These are phyloP conservation scores for Actinomortierella ambigua DNA, from an alignment of 371 early-diverging fungal genomes.

Conservation along the genomic window DNA sequence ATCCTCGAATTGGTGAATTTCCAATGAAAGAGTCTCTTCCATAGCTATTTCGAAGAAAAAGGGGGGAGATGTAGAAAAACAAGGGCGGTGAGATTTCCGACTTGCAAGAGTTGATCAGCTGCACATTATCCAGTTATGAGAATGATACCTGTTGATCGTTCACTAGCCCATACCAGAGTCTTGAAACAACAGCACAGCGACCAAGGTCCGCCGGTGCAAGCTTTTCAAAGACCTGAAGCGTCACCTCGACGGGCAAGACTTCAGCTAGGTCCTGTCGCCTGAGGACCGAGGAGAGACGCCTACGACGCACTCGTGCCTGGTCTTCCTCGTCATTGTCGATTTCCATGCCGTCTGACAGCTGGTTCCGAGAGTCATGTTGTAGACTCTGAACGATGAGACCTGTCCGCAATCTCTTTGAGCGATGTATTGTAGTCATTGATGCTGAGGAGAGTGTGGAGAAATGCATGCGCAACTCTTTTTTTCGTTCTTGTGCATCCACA, in stretches of 20 bases:
- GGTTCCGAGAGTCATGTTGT: too few relatives aligned
- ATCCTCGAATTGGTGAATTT: background rate
- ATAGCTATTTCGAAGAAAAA: constrained; percentile 12
- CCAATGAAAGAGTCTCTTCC: constrained; percentile 26
- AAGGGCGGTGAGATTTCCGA: background rate
- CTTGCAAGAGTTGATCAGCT: background rate
- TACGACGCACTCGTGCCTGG: too few relatives aligned
- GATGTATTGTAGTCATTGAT: too few relatives aligned
- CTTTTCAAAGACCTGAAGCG: constrained; percentile 25
- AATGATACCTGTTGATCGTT: constrained; percentile 39
- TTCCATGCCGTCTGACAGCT: too few relatives aligned
- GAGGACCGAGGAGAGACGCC: too few relatives aligned
- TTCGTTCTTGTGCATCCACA: too few relatives aligned
- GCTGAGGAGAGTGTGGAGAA: too few relatives aligned
- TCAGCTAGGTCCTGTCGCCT: too few relatives aligned
- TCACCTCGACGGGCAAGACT: constrained; percentile 34
- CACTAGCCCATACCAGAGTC: constrained; percentile 38
- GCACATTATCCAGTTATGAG: background rate
- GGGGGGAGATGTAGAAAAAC: background rate
- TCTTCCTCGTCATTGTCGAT: too few relatives aligned
- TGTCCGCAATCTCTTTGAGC: too few relatives aligned
- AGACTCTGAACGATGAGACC: too few relatives aligned
- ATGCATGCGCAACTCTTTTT: too few relatives aligned
- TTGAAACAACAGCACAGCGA: constrained; percentile 36
- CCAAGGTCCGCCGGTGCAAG: constrained; percentile 32